Conservation (phyloP, 805 yeast genomes). For the Wickerhamomyces alni region DNA sequence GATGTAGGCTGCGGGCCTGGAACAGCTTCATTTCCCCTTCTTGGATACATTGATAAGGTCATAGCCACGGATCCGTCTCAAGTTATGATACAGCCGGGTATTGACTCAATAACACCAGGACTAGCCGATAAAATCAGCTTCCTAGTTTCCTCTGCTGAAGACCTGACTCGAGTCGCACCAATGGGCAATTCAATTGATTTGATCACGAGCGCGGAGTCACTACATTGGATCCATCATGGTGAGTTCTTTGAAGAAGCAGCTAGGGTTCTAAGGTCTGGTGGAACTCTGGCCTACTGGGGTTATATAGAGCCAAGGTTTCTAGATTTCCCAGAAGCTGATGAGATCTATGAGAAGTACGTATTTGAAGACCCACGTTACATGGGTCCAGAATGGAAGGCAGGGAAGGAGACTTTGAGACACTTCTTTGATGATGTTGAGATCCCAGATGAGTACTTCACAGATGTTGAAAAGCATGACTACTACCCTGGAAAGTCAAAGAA, state of each 20-base stretch:
- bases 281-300: constrained; percentile 68
- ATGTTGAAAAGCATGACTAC: constrained; percentile 31
- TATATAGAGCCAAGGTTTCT: constrained; percentile 62
- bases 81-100: constrained; percentile 44
- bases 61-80: constrained; percentile 55
- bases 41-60: constrained; percentile 36
- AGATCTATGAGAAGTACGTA: constrained; percentile 46
- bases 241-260: constrained; percentile 43
- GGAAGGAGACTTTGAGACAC: constrained; percentile 43
- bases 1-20: constrained; percentile 77
- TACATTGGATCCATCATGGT: constrained; percentile 67
- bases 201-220: constrained; percentile 63
- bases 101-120: constrained; percentile 10
- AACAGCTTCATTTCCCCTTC: constrained; percentile 47
- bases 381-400: constrained; percentile 72
- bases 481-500: constrained; percentile 21
- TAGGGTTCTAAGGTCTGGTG: constrained; percentile 45
- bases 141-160: constrained; percentile 22
- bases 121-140: constrained; percentile 18
- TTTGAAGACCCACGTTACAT: constrained; percentile 40
- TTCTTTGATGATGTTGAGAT: constrained; percentile 37
- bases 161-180: constrained; percentile 16
- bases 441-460: constrained; percentile 38
- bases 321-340: constrained; percentile 49
- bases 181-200: constrained; percentile 40